A percentile compares a stretch with the other conserved stretches of the same genome.
Evolutionary conservation across 345 rosid genomes (phyloP).

Genomic region (Moringa oleifera): DNA sequence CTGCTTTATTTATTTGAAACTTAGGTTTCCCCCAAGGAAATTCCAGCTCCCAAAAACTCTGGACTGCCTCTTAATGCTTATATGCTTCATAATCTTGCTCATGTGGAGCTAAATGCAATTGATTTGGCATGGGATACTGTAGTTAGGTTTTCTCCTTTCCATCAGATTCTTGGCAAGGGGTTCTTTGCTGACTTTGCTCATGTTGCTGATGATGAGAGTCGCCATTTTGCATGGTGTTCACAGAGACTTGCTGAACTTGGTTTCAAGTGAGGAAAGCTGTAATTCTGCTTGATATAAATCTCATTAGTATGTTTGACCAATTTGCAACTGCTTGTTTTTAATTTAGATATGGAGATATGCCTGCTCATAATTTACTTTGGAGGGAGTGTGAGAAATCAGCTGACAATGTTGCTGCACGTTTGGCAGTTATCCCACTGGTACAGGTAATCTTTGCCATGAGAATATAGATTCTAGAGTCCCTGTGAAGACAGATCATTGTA

Average conservation of each 20-base stretch:
- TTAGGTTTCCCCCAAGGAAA: conserved; percentile 73
- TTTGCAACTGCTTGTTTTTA: conserved; percentile 2
- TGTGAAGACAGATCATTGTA: too few species aligned
- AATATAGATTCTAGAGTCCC: too few species aligned
- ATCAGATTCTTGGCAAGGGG: conserved; percentile 47
- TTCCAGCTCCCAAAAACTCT: conserved; percentile 66
- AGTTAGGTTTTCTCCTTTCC: conserved; percentile 75
- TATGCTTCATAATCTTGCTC: conserved; percentile 91
- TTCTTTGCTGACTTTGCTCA: conserved; percentile 92
- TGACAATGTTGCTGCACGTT: conserved; percentile 73
- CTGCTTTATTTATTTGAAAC: background rate
- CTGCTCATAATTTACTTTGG: conserved; percentile 90
- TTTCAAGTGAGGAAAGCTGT: conserved; percentile 47
- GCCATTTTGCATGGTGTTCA: conserved; percentile 91
- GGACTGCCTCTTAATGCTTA: conserved; percentile 84
- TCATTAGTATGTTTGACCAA: background rate
- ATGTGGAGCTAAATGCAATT: conserved; percentile 90
- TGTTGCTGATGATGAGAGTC: conserved; percentile 98
- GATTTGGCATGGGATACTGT: conserved; percentile 99
- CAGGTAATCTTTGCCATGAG: conserved; percentile 33
- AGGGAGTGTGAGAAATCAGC: conserved; percentile 82
- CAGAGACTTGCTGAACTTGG: conserved; percentile 90
- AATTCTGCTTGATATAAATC: background rate
- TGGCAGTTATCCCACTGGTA: conserved; percentile 73
- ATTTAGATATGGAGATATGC: conserved; percentile 85